These are phyloP conservation scores for Fragilariopsis cylindrus DNA, from an alignment of 108 stramenopile species.

Conservation along the genomic window DNA sequence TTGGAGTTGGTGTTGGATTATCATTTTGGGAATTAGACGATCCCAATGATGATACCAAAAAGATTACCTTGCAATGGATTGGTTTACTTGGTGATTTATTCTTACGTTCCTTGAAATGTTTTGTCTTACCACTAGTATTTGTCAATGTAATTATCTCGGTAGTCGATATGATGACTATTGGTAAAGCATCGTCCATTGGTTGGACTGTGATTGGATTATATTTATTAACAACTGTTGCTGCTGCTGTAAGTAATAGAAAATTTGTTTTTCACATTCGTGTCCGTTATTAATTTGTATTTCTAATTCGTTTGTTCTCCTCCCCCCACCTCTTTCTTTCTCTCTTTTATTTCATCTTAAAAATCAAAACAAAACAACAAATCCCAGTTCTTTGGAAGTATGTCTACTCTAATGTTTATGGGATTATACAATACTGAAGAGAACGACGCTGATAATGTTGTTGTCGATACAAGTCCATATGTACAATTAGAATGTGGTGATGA, in stretches of 20 bases:
- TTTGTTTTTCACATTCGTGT: no score
- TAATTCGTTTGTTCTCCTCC: no score
- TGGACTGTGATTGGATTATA: constrained; percentile 44
- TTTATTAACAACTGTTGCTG: constrained; percentile 36
- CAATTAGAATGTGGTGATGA: constrained; percentile 35
- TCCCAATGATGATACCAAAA: constrained; percentile 21
- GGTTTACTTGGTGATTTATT: constrained; percentile 47
- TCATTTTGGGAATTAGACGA: constrained; percentile 44
- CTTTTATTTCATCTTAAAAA: no score
- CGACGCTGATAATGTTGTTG: neutral
- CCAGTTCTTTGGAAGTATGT: constrained; percentile 27
- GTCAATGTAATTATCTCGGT: constrained; percentile 42
- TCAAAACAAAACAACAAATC: no score
- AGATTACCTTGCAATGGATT: constrained; percentile 34
- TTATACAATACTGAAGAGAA: constrained; percentile 26
- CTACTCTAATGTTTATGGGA: constrained; percentile 27
- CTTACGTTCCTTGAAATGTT: constrained; percentile 41
- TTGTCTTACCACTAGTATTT: constrained; percentile 52
- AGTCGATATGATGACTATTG: constrained; percentile 50
- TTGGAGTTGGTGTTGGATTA: constrained; percentile 39
- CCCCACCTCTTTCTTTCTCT: no score
- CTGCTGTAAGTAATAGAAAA: constrained; percentile 5
- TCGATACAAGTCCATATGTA: constrained; percentile 5
- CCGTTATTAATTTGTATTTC: no score
- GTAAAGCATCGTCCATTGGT: constrained; percentile 42